Evolutionary conservation across 345 rosid genomes (phyloP).

Genomic region (Arabis hirsuta): DNA sequence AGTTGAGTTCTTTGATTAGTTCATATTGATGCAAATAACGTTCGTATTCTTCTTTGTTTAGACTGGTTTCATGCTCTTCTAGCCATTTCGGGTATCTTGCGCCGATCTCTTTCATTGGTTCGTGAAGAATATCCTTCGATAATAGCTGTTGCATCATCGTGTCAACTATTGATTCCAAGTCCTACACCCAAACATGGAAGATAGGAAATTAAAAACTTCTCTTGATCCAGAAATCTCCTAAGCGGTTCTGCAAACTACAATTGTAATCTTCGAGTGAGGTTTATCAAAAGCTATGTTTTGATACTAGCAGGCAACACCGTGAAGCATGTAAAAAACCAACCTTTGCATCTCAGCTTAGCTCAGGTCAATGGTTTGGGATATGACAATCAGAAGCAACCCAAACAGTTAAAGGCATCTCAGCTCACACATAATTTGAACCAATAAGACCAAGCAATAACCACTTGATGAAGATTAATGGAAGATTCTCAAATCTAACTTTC

Average conservation of each 20-base stretch:
- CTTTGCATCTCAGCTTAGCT: neutral
- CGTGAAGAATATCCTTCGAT: slow-evolving; percentile 94
- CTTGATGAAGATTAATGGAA: neutral
- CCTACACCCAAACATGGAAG: slow-evolving; percentile 48
- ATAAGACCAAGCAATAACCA: neutral
- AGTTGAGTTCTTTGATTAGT: slow-evolving; percentile 78
- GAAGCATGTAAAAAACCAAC: neutral
- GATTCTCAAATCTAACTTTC: neutral
- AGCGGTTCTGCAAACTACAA: neutral
- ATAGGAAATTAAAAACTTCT: neutral
- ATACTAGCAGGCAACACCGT: too few relatives aligned
- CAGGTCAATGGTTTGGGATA: slow-evolving; percentile 16
- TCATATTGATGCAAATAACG: slow-evolving; percentile 73
- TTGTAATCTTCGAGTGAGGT: neutral
- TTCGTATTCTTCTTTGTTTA: slow-evolving; percentile 68
- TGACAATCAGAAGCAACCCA: neutral
- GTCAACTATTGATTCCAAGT: slow-evolving; percentile 92
- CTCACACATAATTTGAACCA: neutral
- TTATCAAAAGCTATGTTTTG: neutral
- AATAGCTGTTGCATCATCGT: slow-evolving; percentile 99
- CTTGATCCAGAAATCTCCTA: neutral
- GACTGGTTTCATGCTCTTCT: slow-evolving; percentile 68
- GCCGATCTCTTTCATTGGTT: slow-evolving; percentile 96
- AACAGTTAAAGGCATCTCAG: neutral
- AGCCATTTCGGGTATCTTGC: slow-evolving; percentile 93